Conservation (phyloP, 2,329 filamentous ascomycete species). For the Penicillium rolfsii region DNA sequence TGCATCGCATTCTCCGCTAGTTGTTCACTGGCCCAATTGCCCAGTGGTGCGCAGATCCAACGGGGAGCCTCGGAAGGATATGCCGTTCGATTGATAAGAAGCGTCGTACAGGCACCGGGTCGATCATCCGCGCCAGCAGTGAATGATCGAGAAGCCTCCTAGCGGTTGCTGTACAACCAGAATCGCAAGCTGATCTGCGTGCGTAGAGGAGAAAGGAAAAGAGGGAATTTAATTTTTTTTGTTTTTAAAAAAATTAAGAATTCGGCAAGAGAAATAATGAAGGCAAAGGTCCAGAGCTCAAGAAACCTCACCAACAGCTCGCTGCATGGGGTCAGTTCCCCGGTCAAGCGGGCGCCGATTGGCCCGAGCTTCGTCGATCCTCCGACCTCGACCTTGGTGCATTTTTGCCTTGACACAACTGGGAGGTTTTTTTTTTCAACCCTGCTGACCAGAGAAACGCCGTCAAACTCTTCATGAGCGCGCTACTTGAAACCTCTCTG, state of each 20-base stretch:
- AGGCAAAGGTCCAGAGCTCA: background rate
- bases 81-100: conserved; percentile 34
- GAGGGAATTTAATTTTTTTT: background rate
- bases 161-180: conserved; percentile 9
- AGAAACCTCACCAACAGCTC: background rate
- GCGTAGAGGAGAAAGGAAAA: conserved; percentile 4
- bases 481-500: conserved; percentile 86
- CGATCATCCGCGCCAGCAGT: conserved; percentile 27
- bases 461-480: conserved; percentile 68
- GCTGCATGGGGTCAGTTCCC: conserved; percentile 13
- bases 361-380: conserved; percentile 25
- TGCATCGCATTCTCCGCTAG: conserved; percentile 1
- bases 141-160: conserved; percentile 5
- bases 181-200: background rate
- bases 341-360: conserved; percentile 16
- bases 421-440: background rate
- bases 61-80: conserved; percentile 36
- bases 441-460: background rate
- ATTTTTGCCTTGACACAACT: background rate
- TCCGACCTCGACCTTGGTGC: conserved; percentile 8
- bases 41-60: conserved; percentile 23
- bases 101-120: conserved; percentile 36
- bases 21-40: background rate
- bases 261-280: background rate
- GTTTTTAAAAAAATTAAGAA: background rate